Base-by-base conservation (phyloP, 2,329 filamentous ascomycete species). In the Pseudocercospora crystallina region DNA sequence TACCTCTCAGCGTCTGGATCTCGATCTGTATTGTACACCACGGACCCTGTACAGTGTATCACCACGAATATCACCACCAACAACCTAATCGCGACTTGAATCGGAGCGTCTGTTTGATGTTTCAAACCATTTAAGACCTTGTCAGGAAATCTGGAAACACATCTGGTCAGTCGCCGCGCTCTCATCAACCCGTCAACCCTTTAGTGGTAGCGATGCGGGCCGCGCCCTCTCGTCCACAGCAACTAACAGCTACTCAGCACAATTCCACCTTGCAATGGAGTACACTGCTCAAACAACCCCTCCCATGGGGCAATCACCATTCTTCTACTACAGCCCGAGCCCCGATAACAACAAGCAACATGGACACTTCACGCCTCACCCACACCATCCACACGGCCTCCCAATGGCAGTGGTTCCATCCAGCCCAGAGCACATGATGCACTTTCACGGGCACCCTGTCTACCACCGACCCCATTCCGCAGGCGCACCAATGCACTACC, bases 301-400 rank as follows among this genome's bases (percentile, higher is more conserved):
- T 47, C 65, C 65, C 32, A 64, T 88, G 78, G 83, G 80, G 55
- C 86, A 88, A 73, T 82, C 85, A 60, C 78, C 87, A 52, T 95
- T 90, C 78, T 91, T 88, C 80, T 94, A 91, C 79, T 95, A 92
- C 77, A 86, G 83, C 65, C 84, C 87, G 60, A 84, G 82, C 70
- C 77, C 83, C 57, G 86, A 90, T 69, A 80, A 80, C 65, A 26
- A 26, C 20, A 80, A 85, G 65, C 86, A 87, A 67, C 86, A 91
- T 73, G 83, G 83, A 47, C 85, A 89, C 73, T 91, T 90, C 76
- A 81, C 84, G 58, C 57, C 64, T 11, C 63, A 64, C 33, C 82
- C 80, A 54, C 78, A 75, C 38, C 63, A 66, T 33, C 82, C 80
- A 54, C 79, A 75, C 41, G 68, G 72, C 50, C 71, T 72, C 56